Base-by-base conservation (phyloP, 148 eudicot species). In the Vaccinium macrocarpon region DNA sequence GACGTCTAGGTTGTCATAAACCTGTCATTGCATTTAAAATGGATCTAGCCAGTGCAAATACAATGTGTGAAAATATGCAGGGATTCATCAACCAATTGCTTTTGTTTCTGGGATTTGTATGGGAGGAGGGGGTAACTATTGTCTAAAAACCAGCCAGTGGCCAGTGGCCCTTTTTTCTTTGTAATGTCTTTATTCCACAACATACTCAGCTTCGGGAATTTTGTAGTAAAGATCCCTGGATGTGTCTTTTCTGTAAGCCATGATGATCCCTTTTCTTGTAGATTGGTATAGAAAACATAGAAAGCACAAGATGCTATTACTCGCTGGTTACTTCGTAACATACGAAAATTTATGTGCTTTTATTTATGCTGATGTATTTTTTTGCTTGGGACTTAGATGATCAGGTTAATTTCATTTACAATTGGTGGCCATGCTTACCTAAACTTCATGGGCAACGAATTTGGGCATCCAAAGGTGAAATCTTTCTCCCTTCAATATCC, bases 391-490 rank as follows among this genome's bases (percentile, higher is more conserved):
- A 59, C 16, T 68, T 81, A 97, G 99, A 89, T 97, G 90, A 91
- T 95, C 92, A 91, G 98, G 88, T 88, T 97, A 83, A 95, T 97
- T 82, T 93, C 97, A 53, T 95, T 91, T 85, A 91, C 98, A 46
- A 92, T 92, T 75, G 92, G 97, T 79, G 94, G 97, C 80, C 87
- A 82, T 84, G 96, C 99, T 82, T 97, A 97, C 89, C 95, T 97
- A 84, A 97, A 92, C 87, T 95, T 97, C 90, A 97, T 97, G 98
- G 99, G 99, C 82, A 97, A 95, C 85, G 99, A 95, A 87, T 97
- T 95, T 85, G 99, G 98, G 81, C 99, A 97, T 87, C 97, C 98
- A 82, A 92, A 95, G 96, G 99, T 95, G 83, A 89, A 82, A 14
- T 38, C 59, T 72, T n/a, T 29, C 80, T 75, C 82, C 19, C 70